phyloP scores from a whole-genome alignment of 257 asterid genomes.

The Cinchona pubescens region DNA sequence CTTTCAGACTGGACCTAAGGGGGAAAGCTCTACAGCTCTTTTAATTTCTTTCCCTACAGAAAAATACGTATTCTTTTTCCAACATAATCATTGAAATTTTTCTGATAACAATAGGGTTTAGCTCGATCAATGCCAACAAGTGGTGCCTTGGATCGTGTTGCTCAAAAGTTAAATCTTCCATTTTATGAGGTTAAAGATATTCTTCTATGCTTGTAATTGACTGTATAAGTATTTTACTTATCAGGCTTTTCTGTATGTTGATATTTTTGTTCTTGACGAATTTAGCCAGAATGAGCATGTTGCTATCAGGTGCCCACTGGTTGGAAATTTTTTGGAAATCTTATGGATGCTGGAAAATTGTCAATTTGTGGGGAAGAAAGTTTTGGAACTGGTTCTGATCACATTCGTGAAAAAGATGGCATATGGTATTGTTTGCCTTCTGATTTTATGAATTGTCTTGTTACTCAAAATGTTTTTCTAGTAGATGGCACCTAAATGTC shows the following conservation, averaged over 20 bases:
- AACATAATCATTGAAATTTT: background rate
- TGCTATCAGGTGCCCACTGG: slow-evolving; percentile 92
- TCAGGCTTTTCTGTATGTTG: background rate
- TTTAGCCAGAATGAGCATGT: slow-evolving; percentile 10
- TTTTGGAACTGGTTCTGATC: slow-evolving; percentile 98
- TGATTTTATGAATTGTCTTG: background rate
- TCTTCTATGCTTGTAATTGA: background rate
- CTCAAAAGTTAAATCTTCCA: slow-evolving; percentile 73
- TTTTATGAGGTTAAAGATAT: slow-evolving; percentile 61
- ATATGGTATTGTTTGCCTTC: slow-evolving; percentile 56
- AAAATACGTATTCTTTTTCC: background rate
- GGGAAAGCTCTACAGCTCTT: slow-evolving; percentile 8
- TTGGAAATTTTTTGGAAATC: slow-evolving; percentile 96
- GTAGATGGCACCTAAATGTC: background rate
- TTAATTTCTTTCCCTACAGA: background rate
- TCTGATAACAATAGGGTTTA: slow-evolving; percentile 55
- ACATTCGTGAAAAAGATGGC: slow-evolving; percentile 97
- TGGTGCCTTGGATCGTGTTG: slow-evolving; percentile 95
- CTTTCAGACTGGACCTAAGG: slow-evolving; percentile 83
- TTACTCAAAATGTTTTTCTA: background rate
- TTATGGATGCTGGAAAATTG: slow-evolving; percentile 91
- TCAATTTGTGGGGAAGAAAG: slow-evolving; percentile 99
- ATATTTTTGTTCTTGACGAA: slow-evolving; percentile 4
- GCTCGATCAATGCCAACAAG: slow-evolving; percentile 99
- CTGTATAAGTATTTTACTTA: background rate